Evolutionary conservation across 108 stramenopile species (phyloP), one percentile per base, ranked within the genome.

Genomic region (Pseudonitzschia delicatissima): DNA sequence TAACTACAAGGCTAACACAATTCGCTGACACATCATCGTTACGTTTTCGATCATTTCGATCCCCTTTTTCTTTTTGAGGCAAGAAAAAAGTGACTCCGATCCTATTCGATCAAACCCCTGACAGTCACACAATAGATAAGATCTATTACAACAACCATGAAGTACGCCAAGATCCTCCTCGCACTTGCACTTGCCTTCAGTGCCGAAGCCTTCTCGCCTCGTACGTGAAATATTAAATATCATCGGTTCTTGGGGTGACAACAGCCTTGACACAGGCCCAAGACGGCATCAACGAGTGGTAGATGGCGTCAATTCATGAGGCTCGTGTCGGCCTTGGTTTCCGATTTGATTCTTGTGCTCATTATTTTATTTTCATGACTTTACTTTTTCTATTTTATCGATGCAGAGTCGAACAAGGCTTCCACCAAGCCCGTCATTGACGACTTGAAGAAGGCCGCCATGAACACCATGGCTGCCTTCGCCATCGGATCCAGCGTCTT

Each of bases 381-480:
- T 2, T 48, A 4, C 13, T 52, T 64, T 28, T 44, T 29, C 34
- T 20, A 8, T 42, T 25, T 59, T 58, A 6, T 23, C 6, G 2
- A 6, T 17, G 11, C 45, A 67, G 77, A 76, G 51, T 34, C 61
- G 8, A 45, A 67, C 62, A 69, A 76, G 75, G 64, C 66, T 26
- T 17, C 64, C 31, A 66, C 45, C 40, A 76, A 69, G 21, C 63
- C 74, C 18, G 47, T 44, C 13, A 37, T 71, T 20, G 20, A 1
- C 35, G 71, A 78, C 8, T 59, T 82, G 64, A 82, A 82, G 57
- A 76, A 77, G 59, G 73, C 77, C 5, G 81, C 73, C 12, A 62
- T 36, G 11, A 53, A 59, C 47, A 52, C 75, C 12, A 67, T 82
- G 37, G 75, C 73, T 57, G 81, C 81, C 28, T 34, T 69, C 13